Evolutionary conservation across 1,284 basidiomycete species (phyloP).

Genomic region (Neolentinus lepideus): DNA sequence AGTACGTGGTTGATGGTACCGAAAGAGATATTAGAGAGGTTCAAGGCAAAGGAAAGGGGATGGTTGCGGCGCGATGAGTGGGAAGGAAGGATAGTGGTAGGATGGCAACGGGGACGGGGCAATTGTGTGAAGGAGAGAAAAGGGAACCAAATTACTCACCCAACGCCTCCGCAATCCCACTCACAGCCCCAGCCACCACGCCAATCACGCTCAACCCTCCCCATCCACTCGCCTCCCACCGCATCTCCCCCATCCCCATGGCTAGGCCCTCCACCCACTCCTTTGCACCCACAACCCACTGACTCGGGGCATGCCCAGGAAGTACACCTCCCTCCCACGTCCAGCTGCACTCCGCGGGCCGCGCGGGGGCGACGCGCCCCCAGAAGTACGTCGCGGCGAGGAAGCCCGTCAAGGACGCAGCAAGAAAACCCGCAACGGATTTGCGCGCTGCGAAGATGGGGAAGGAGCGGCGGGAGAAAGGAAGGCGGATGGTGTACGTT

Average conservation of each 20-base stretch:
- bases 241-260: constrained; percentile 7
- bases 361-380: constrained; percentile 48
- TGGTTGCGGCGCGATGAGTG: constrained; percentile 7
- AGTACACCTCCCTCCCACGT: constrained; percentile 39
- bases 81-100: constrained; percentile 1
- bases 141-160: constrained; percentile 37
- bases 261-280: constrained; percentile 3
- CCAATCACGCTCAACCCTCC: constrained; percentile 52
- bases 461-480: constrained; percentile 42
- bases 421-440: constrained; percentile 84
- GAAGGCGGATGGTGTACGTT: constrained; percentile 50
- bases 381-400: constrained; percentile 76
- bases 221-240: constrained; percentile 32
- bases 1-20: not conserved
- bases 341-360: constrained; percentile 42
- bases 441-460: constrained; percentile 46
- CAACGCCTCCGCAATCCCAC: constrained; percentile 78
- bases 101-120: constrained; percentile 7
- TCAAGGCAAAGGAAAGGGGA: not conserved
- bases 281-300: not conserved
- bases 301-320: not conserved
- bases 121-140: not conserved
- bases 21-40: not conserved
- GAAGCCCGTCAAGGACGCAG: constrained; percentile 76
- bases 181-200: constrained; percentile 66